phyloP scores from a whole-genome alignment of 1,139 yeast genomes.

The Pneumocystis oryctolagi region DNA sequence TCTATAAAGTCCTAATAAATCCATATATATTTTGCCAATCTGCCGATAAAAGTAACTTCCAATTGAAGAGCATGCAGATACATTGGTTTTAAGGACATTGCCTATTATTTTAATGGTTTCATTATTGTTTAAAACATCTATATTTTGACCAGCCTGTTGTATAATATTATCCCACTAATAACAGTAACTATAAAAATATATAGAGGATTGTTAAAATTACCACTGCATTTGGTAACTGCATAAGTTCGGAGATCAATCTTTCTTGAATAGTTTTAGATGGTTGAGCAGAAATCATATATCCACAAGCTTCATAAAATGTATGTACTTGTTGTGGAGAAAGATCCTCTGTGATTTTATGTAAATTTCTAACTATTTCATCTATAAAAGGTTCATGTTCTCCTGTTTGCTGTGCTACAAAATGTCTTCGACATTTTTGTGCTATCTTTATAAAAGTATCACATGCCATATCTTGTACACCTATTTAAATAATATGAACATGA shows the following conservation, averaged over 20 bases:
- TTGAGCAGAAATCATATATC: constrained; percentile 82
- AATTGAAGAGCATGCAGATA: constrained; percentile 79
- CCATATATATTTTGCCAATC: constrained; percentile 70
- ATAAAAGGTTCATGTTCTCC: constrained; percentile 88
- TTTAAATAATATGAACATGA: background rate
- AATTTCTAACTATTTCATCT: constrained; percentile 69
- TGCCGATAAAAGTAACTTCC: constrained; percentile 89
- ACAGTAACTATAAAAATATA: background rate
- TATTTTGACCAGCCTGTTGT: constrained; percentile 75
- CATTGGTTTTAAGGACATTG: constrained; percentile 85
- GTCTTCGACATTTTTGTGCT: constrained; percentile 86
- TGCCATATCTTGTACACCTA: constrained; percentile 98
- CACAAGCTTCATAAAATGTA: constrained; percentile 95
- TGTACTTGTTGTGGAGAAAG: constrained; percentile 95
- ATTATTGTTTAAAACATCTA: constrained; percentile 64
- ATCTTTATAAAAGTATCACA: constrained; percentile 96
- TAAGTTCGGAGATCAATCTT: constrained; percentile 57
- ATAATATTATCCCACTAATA: constrained; percentile 72
- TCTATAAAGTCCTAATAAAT: constrained; percentile 75
- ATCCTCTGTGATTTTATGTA: constrained; percentile 78
- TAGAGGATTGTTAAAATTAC: background rate
- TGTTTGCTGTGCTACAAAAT: constrained; percentile 76
- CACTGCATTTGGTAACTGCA: constrained; percentile 78
- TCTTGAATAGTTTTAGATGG: constrained; percentile 49
- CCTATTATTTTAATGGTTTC: constrained; percentile 88